Evolutionary conservation across 352 stramenopile genomes (phyloP).

Genomic region (Phytopythium chamaehyphon): DNA sequence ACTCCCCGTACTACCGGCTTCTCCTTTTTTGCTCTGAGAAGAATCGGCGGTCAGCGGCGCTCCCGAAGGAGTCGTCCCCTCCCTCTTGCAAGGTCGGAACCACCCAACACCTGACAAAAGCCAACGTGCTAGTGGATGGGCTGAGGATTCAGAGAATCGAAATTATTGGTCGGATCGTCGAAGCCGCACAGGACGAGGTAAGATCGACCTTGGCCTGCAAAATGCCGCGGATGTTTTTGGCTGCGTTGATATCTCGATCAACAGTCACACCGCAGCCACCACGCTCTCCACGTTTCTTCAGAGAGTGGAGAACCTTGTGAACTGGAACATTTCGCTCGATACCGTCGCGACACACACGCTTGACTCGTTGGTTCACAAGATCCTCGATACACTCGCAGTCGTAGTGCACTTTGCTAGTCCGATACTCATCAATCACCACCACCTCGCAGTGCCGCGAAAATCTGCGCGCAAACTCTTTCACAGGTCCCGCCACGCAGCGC

Average conservation of each 20-base stretch:
- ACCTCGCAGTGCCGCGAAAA: conserved; percentile 7
- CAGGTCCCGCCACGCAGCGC: neutral
- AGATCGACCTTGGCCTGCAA: neutral
- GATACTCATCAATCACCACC: conserved; percentile 5
- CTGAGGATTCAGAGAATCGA: neutral
- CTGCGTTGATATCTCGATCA: neutral
- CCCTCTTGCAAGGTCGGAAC: too few relatives aligned
- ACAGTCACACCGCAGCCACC: conserved; percentile 1
- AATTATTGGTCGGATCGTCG: neutral
- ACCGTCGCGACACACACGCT: neutral
- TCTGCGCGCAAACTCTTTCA: neutral
- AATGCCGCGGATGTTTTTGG: neutral
- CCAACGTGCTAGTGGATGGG: neutral
- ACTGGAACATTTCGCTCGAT: conserved; percentile 6
- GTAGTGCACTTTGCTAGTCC: conserved; percentile 6
- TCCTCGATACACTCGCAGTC: neutral
- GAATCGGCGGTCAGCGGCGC: too few relatives aligned
- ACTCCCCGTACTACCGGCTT: too few relatives aligned
- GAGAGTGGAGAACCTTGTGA: conserved; percentile 9
- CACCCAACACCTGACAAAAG: too few relatives aligned
- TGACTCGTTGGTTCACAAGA: conserved; percentile 2
- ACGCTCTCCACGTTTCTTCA: neutral
- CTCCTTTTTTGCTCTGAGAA: too few relatives aligned
- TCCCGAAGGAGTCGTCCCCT: too few relatives aligned
- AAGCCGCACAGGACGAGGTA: too few relatives aligned